Base-by-base conservation (phyloP, 2,329 filamentous ascomycete genomes). In the Microsporum audouinii region DNA sequence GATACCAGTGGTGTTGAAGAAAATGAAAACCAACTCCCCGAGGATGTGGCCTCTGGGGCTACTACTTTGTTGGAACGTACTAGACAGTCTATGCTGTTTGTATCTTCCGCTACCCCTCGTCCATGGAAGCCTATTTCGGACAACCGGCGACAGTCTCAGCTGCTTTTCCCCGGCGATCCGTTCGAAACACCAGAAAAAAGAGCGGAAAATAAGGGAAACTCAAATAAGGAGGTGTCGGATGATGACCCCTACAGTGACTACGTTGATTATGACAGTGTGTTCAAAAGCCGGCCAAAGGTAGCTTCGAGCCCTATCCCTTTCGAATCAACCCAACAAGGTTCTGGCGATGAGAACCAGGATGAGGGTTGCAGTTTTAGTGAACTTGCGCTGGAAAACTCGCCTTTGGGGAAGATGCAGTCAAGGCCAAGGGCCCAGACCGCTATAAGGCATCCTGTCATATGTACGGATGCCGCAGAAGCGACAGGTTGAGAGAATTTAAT, bases 211-310 rank as follows among this genome's bases (percentile, higher is more conserved):
- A 53, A 27, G 12, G 55, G 23, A 7, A 36, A 57, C 12, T 14
- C 17, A 14, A 10, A n/a, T 5, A 4, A 12, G 8, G 55, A 57
- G 36, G 34, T 27, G 17, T 2, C 55, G 17, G 55, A 36, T 10
- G 34, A 41, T 6, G 55, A 57, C 23, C 55, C 23, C 2, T 55
- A 55, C 23, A 80, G 80, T 14, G 81, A 86, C 60, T 85, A 89
- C 65, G 79, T 82, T 2, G 89, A 95, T 63, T 88, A 90, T 72
- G 87, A 88, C 62, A 87, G 86, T 31, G 86, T 96, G 0, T 96
- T 96, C 71, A 89, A 86, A 74, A 91, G 88, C 65, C 76, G 91
- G 65, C 91, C 91, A 0, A 88, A 85, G 72, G 84, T 96, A 66
- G 86, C 86, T 65, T 83, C 83, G 8, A 95, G 90, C 71, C 90